phyloP scores from a whole-genome alignment of 23 red algal species.

The Gracilaria gracilis region DNA sequence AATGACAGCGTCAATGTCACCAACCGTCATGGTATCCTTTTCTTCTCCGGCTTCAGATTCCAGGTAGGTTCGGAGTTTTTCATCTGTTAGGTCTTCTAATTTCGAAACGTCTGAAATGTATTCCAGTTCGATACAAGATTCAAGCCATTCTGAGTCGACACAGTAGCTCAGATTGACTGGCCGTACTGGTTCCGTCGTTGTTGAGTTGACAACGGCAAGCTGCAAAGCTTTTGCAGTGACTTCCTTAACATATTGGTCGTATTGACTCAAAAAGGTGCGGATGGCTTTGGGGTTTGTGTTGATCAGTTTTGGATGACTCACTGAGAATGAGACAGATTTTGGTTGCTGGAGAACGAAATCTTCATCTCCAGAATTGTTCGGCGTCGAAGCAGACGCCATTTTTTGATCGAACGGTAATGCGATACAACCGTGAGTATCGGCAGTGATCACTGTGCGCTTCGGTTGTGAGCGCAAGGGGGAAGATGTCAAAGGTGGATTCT shows the following conservation, averaged over 20 bases:
- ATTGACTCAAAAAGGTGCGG: background rate
- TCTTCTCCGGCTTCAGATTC: slow-evolving; percentile 1
- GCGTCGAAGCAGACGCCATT: too few relatives aligned
- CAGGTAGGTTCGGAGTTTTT: background rate
- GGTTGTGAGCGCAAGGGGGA: too few relatives aligned
- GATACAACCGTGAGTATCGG: too few relatives aligned
- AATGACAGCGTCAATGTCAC: background rate
- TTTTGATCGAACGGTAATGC: too few relatives aligned
- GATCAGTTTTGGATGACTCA: background rate
- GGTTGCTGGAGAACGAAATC: background rate
- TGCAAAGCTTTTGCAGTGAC: slow-evolving; percentile 5
- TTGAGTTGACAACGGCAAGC: background rate
- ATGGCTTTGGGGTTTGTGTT: background rate
- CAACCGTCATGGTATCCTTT: background rate
- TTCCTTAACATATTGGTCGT: slow-evolving; percentile 13
- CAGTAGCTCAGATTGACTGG: too few relatives aligned
- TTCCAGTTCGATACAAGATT: too few relatives aligned
- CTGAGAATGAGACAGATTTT: background rate
- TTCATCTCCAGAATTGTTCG: too few relatives aligned
- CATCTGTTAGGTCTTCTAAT: background rate
- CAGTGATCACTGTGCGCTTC: too few relatives aligned
- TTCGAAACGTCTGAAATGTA: background rate
- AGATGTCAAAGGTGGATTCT: too few relatives aligned
- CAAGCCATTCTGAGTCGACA: too few relatives aligned
- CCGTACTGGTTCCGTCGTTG: too few relatives aligned